These are phyloP conservation scores for Podospora bellae-mahoneyi DNA, from an alignment of 495 filamentous ascomycete species.

Conservation along the genomic window DNA sequence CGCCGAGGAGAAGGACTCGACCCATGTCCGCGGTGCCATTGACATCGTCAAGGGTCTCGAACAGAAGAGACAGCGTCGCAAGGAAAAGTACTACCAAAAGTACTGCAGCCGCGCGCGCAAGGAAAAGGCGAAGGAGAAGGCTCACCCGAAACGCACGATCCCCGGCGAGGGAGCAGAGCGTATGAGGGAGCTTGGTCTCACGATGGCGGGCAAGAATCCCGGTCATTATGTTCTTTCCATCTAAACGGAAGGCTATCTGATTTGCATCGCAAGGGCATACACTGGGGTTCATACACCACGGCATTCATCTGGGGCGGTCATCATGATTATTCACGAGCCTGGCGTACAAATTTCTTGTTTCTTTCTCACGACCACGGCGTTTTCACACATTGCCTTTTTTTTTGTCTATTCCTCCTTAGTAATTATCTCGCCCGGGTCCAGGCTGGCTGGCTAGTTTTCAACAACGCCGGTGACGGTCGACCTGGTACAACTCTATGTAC, in stretches of 20 bases:
- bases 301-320: constrained; percentile 24
- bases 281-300: constrained; percentile 13
- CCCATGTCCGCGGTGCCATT: constrained; percentile 75
- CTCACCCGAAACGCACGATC: constrained; percentile 48
- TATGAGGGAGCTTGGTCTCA: constrained; percentile 89
- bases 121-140: constrained; percentile 34
- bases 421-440: constrained; percentile 3
- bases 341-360: constrained; percentile 9
- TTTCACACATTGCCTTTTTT: constrained; percentile 3
- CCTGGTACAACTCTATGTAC: neutral
- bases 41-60: constrained; percentile 97
- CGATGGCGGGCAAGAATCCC: constrained; percentile 75
- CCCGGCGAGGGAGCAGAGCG: constrained; percentile 87
- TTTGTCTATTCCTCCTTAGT: constrained; percentile 10
- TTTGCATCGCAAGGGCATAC: constrained; percentile 30
- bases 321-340: constrained; percentile 34
- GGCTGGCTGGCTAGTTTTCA: neutral
- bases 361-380: constrained; percentile 19
- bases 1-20: constrained; percentile 32
- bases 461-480: constrained; percentile 4
- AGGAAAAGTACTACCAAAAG: constrained; percentile 80
- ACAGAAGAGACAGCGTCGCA: constrained; percentile 84
- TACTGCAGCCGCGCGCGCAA: constrained; percentile 58
- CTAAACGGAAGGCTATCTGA: constrained; percentile 40
- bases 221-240: constrained; percentile 79